Evolutionary conservation across 176 grass and related monocot genomes (phyloP).

Genomic region (Alloteropsis semialata): DNA sequence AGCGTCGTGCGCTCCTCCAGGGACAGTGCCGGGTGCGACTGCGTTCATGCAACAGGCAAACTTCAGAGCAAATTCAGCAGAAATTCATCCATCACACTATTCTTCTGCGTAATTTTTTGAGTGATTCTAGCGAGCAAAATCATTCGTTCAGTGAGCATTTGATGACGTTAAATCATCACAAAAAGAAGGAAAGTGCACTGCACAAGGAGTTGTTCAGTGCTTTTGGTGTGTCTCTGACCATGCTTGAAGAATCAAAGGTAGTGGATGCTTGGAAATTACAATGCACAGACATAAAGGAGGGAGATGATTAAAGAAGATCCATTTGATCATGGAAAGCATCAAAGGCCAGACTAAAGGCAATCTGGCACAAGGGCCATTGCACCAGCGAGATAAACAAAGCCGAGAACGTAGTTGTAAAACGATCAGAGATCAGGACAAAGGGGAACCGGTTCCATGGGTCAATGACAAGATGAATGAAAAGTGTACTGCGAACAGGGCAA

Average conservation of each 20-base stretch:
- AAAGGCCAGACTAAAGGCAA: constrained; percentile 29
- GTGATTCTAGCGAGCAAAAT: neutral
- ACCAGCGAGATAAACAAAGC: constrained; percentile 8
- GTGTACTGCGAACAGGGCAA: constrained; percentile 1
- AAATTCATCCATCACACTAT: neutral
- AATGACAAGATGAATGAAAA: constrained; percentile 14
- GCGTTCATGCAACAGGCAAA: neutral
- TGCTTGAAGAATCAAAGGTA: neutral
- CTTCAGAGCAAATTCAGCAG: neutral
- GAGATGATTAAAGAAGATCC: constrained; percentile 22
- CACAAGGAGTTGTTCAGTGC: neutral
- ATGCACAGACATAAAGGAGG: neutral
- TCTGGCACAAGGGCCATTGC: neutral
- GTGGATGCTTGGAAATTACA: neutral
- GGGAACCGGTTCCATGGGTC: neutral
- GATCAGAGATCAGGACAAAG: constrained; percentile 5
- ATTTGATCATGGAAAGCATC: constrained; percentile 41
- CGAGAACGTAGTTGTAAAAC: constrained; percentile 13
- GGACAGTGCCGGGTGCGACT: constrained; percentile 61
- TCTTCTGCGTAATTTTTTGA: neutral
- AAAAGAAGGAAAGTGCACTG: neutral
- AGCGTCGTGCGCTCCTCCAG: constrained; percentile 60
- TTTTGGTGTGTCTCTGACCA: neutral
- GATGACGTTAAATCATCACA: neutral
- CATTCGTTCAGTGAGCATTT: neutral